Base-by-base conservation (phyloP, 345 rosid genomes). In the Populus deltoides region DNA sequence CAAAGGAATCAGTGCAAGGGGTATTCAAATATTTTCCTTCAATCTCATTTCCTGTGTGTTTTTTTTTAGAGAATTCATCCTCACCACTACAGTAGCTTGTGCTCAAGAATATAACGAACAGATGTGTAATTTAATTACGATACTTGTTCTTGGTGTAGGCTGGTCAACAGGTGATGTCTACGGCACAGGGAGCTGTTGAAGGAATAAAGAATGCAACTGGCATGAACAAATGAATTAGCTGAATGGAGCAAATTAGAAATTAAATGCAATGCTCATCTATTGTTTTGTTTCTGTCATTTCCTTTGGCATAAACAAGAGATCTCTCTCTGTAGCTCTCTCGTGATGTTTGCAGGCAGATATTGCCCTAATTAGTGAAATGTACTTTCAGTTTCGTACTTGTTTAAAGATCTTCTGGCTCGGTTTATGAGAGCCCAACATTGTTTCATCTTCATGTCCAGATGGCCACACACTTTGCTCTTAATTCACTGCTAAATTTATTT, bases 141-240 rank as follows among this genome's bases (percentile, higher is more conserved):
- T 41, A 41, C 47, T 11, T 41, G 4, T 5, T 18, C 17, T 29
- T 25, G 39, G 27, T 68, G 59, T 27, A 93, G 97, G 84, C 91
- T 13, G 92, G 93, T 7, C 85, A 85, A 83, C 90, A 89, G 84
- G 53, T 91, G 83, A 82, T 80, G 82, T 86, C 78, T 9, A 88
- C 84, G 80, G 91, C 94, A 77, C 84, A 83, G 72, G 94, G 86
- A 65, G 93, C 94, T 61, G 86, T 88, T 24, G 91, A 90, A 36
- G 90, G 91, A 22, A 89, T 86, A 43, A 90, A 85, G 90, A 77
- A 90, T 67, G 92, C 92, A 10, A 77, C 83, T 25, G 81, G 85
- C 33, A 79, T 66, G 65, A 82, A 81, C 82, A 77, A 77, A 13
- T 77, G 47, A 81, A 27, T 35, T 72, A 45, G 43, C 35, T 17